Conservation (phyloP, 2,329 filamentous ascomycete species). For the Fusarium chlamydosporum region DNA sequence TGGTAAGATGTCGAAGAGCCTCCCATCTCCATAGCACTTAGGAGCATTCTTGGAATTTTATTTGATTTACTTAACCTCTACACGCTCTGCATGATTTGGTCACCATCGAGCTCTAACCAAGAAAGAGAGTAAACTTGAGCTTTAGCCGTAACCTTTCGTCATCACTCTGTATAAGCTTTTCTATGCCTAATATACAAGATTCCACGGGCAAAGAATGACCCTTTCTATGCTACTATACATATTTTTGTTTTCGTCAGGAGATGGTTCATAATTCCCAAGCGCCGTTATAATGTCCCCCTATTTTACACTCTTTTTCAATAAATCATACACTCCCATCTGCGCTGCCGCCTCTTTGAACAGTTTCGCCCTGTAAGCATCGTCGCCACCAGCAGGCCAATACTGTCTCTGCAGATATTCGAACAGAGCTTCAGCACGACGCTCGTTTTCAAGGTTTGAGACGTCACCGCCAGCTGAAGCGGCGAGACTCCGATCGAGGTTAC, state of each 20-base stretch:
- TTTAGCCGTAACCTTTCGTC: constrained; percentile 4
- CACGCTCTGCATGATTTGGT: too few relatives aligned
- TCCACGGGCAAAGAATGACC: background rate
- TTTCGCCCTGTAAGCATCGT: constrained; percentile 45
- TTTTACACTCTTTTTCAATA: constrained; percentile 45
- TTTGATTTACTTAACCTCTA: background rate
- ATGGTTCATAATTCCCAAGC: constrained; percentile 9
- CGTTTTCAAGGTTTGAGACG: constrained; percentile 54
- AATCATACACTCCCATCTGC: constrained; percentile 62
- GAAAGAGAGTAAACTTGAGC: background rate
- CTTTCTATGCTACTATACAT: constrained; percentile 28
- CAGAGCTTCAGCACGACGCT: constrained; percentile 57
- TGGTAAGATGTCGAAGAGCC: constrained; percentile 3
- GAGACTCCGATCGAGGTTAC: constrained; percentile 59
- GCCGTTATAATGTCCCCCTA: constrained; percentile 11
- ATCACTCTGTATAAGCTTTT: constrained; percentile 16
- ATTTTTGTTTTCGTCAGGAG: constrained; percentile 10
- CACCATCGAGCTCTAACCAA: background rate
- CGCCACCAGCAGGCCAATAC: constrained; percentile 53
- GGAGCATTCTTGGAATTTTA: constrained; percentile 7
- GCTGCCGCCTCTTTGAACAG: constrained; percentile 54
- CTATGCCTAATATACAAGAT: constrained; percentile 21
- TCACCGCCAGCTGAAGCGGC: constrained; percentile 52
- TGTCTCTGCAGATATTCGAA: constrained; percentile 60
- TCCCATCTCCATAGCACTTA: constrained; percentile 4